phyloP scores from a whole-genome alignment of 2,329 filamentous ascomycete genomes.

The Calonectria honghensis region DNA sequence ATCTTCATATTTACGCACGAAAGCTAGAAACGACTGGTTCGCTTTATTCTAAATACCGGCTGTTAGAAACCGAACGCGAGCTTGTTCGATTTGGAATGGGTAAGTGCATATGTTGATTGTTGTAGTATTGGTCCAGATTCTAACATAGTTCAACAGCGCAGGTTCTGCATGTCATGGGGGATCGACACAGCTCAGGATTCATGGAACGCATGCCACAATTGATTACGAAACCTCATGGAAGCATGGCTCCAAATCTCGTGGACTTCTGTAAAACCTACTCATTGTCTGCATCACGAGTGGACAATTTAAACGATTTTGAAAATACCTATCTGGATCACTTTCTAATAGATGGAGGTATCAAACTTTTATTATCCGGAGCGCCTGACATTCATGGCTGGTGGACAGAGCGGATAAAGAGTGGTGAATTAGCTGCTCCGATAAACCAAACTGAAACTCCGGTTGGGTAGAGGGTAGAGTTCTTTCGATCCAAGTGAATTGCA shows the following conservation, averaged over 20 bases:
- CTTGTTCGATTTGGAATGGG: slow-evolving; percentile 10
- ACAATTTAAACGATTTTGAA: neutral
- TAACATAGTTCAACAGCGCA: neutral
- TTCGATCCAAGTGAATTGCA: too few relatives aligned
- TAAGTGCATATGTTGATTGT: neutral
- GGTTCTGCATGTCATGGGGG: neutral
- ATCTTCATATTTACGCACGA: neutral
- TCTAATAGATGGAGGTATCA: neutral
- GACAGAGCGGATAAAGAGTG: neutral
- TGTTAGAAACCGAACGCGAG: neutral
- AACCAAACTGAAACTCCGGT: too few relatives aligned
- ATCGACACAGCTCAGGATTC: neutral
- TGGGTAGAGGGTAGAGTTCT: too few relatives aligned
- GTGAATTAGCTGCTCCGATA: neutral
- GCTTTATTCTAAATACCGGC: neutral
- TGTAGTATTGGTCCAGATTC: neutral
- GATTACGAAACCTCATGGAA: neutral
- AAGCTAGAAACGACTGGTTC: neutral
- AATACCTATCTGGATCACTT: neutral
- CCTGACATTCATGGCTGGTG: neutral
- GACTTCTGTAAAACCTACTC: neutral
- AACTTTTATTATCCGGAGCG: neutral
- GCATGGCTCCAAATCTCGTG: neutral
- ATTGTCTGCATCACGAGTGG: neutral
- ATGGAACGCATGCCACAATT: neutral